phyloP scores from a whole-genome alignment of 768 basidiomycete genomes.

The Omphalotus guepiniiformis region DNA sequence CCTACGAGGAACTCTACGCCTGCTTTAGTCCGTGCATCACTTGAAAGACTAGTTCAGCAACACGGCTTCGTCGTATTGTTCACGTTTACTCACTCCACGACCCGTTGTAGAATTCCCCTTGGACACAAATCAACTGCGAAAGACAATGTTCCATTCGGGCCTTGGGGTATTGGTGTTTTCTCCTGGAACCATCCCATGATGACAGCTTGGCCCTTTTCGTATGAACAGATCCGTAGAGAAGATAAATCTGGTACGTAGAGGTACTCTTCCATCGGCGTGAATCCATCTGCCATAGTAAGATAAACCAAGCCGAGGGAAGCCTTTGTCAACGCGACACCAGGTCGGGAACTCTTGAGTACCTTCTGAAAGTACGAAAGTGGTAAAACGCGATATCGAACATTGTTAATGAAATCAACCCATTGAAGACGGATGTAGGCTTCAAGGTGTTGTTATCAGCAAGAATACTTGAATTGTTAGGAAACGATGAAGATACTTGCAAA shows the following conservation, averaged over 20 bases:
- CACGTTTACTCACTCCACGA: slow-evolving; percentile 36
- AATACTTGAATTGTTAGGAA: background rate
- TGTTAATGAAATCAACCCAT: slow-evolving; percentile 64
- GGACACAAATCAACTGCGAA: slow-evolving; percentile 34
- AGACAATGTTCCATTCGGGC: no score
- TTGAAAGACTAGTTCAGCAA: no score
- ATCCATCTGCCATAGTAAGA: slow-evolving; percentile 21
- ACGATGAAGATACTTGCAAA: background rate
- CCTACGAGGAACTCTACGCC: slow-evolving; percentile 62
- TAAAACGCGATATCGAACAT: slow-evolving; percentile 54
- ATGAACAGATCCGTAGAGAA: slow-evolving; percentile 37
- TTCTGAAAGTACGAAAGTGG: slow-evolving; percentile 50
- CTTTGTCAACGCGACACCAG: slow-evolving; percentile 47
- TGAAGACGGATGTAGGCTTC: slow-evolving; percentile 49
- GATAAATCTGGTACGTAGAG: slow-evolving; percentile 35
- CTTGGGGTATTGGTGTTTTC: slow-evolving; percentile 19
- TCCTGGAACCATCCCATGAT: slow-evolving; percentile 47
- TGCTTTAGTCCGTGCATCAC: no score
- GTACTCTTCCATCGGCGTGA: slow-evolving; percentile 34
- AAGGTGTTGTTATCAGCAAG: background rate
- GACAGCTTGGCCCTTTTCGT: slow-evolving; percentile 27
- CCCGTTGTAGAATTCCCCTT: slow-evolving; percentile 30
- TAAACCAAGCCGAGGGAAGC: slow-evolving; percentile 2
- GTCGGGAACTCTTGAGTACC: slow-evolving; percentile 45
- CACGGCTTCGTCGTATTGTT: no score